Conservation (phyloP, 805 yeast species). For the Zygosaccharomyces kombuchaensis region DNA sequence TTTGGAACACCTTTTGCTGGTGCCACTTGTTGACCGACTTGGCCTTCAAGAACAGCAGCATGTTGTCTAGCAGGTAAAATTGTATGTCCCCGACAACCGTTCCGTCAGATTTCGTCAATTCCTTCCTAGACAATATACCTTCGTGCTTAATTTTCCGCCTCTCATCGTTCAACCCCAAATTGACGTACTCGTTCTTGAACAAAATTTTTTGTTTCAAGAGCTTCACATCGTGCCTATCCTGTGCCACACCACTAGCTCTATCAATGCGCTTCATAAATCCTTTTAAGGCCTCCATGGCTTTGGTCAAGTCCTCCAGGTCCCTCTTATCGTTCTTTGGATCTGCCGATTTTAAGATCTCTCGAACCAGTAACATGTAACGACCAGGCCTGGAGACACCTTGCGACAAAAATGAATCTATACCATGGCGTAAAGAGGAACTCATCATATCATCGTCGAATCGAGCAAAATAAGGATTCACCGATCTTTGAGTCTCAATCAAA, state of each 20-base stretch:
- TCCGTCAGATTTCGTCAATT: slow-evolving; percentile 27
- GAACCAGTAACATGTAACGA: slow-evolving; percentile 79
- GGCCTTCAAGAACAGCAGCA: slow-evolving; percentile 75
- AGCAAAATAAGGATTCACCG: slow-evolving; percentile 86
- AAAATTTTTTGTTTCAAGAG: slow-evolving; percentile 80
- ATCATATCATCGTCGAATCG: slow-evolving; percentile 84
- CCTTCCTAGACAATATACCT: slow-evolving; percentile 35
- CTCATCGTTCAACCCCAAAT: slow-evolving; percentile 78
- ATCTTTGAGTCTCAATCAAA: slow-evolving; percentile 90
- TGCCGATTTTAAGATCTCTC: slow-evolving; percentile 82
- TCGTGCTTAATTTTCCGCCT: slow-evolving; percentile 59
- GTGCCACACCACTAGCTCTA: slow-evolving; percentile 87
- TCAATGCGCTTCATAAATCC: slow-evolving; percentile 69
- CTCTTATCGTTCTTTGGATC: slow-evolving; percentile 61
- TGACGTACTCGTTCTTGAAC: slow-evolving; percentile 78
- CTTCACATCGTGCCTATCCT: slow-evolving; percentile 86
- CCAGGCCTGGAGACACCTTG: slow-evolving; percentile 97
- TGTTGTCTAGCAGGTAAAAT: slow-evolving; percentile 83
- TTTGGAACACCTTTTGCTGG: slow-evolving; percentile 83
- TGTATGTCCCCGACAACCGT: slow-evolving; percentile 61
- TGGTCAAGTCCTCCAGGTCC: slow-evolving; percentile 48
- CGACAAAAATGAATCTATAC: slow-evolving; percentile 86
- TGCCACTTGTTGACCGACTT: slow-evolving; percentile 87
- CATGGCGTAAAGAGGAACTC: slow-evolving; percentile 55
- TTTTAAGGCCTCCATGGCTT: slow-evolving; percentile 71